Evolutionary conservation across 2,329 filamentous ascomycete species (phyloP).

Genomic region (Zarea fungicola): DNA sequence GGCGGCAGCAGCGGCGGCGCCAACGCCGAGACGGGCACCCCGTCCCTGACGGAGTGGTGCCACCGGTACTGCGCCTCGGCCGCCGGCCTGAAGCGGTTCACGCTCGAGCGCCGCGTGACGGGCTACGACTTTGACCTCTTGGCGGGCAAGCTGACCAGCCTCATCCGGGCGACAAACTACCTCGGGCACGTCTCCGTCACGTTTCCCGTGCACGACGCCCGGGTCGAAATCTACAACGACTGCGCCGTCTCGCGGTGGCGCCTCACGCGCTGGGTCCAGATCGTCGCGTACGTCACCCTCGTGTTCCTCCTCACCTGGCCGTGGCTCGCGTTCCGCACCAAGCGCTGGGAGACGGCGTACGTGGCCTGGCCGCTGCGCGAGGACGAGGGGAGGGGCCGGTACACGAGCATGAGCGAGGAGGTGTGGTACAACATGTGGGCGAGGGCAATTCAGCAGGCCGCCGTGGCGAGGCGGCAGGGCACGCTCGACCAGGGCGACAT

Average conservation of each 20-base stretch:
- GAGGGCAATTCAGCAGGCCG: slow-evolving; percentile 53
- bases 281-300: slow-evolving; percentile 62
- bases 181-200: slow-evolving; percentile 53
- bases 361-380: slow-evolving; percentile 49
- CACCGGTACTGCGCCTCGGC: slow-evolving; percentile 58
- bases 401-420: slow-evolving; percentile 49
- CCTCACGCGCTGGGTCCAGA: slow-evolving; percentile 55
- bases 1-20: slow-evolving; percentile 23
- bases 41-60: slow-evolving; percentile 55
- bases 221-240: slow-evolving; percentile 59
- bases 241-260: slow-evolving; percentile 61
- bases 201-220: slow-evolving; percentile 53
- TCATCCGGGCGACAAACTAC: slow-evolving; percentile 63
- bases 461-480: slow-evolving; percentile 51
- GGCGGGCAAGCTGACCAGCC: slow-evolving; percentile 43
- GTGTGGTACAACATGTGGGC: slow-evolving; percentile 62
- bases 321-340: slow-evolving; percentile 61
- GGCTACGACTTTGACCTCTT: slow-evolving; percentile 58
- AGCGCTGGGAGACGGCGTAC: slow-evolving; percentile 58
- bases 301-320: slow-evolving; percentile 69
- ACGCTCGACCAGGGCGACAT: slow-evolving; percentile 54
- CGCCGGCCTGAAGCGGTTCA: slow-evolving; percentile 52
- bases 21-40: slow-evolving; percentile 25
- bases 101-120: slow-evolving; percentile 45
- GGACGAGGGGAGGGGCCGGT: slow-evolving; percentile 27